Base-by-base conservation (phyloP, 108 stramenopile species). In the Chaetoceros tenuissimus region DNA sequence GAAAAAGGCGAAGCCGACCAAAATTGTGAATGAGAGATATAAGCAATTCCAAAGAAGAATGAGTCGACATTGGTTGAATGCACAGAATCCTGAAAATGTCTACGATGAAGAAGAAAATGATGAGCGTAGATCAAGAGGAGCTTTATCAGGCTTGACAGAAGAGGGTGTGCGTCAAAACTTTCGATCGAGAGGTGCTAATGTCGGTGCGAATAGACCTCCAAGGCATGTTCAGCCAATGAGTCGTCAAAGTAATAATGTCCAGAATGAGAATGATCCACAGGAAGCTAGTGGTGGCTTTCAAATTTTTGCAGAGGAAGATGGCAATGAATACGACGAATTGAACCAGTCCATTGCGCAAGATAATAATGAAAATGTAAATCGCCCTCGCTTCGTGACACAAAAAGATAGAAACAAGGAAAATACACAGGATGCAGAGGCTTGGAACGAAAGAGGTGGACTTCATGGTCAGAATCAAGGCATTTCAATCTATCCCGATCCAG, bases 31-130 rank as follows among this genome's bases (percentile, higher is more conserved):
- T 58, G 63, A 77, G 46, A 76, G 89, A 24, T 74, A 85, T 51
- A 75, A 73, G 46, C 85, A 87, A 57, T 92, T 92, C 60, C 80
- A 87, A 66, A 58, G 85, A 49, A 73, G 89, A 45, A 85, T 91
- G 89, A 77, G 72, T 62, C 74, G 84, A n/a, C 71, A 80, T 49
- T 85, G 83, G 84, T 57, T 85, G 46, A 85, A 87, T 67, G 54
- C 65, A 0, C 81, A 69, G 16, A 51, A 72, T 24, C 40, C 29
- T 7, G 77, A 73, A 26, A 67, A 67, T 52, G 51, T 60, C 3
- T 53, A 74, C 0, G 68, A 68, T 0, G 81, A 72, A 18, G 77
- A 73, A 13, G 66, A 60, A 19, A 78, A 70, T 0, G 26, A 23
- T 25, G 18, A 24, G 1, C 28, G 19, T 0, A 23, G 45, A 26